Evolutionary conservation across 2,329 filamentous ascomycete genomes (phyloP), one percentile per base, ranked within the genome.

Genomic region (Phialophora verrucosa): DNA sequence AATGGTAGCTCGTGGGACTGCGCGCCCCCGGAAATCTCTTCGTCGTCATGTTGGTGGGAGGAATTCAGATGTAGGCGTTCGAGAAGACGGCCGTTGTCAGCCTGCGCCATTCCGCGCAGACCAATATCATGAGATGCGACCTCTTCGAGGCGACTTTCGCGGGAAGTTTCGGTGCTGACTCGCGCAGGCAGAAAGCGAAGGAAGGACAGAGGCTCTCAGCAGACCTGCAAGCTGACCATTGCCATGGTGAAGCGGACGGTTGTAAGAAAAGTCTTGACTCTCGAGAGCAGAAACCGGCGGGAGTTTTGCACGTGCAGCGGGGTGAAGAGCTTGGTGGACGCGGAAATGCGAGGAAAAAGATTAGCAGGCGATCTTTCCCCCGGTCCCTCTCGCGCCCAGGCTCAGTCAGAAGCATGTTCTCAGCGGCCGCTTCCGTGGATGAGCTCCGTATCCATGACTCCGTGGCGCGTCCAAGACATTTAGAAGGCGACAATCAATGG

Each of bases 81-180:
- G 55, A 42, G 53, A 55, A 60, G 47, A n/a, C 61, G 62, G 55
- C 62, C 47, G 55, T 64, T 55, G 67, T 67, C 67, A 64, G 67
- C 64, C 67, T 67, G 67, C 55, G 64, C 67, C 67, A 69, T 69
- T 55, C 31, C 59, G 32, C 59, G n/a, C 31, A 62, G 62, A 31
- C 25, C 27, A 53, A 55, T 35, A 51, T 51, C 55, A 53, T 32
- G 56, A 38, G 38, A 59, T 35, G 51, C 14, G 56, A 25, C 49
- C 49, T 27, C n/a, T 25, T 35, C 32, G 59, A 58, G 55, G 20
- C 31, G 20, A 47, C 8, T 23, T 42, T 42, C n/a, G 31, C 11
- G n/a, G 27, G 31, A 20, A 29, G 10, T 23, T n/a, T 44, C n/a
- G 55, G 32, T 20, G n/a, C 32, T 25, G 38, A 25, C 10, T 29